Base-by-base conservation (phyloP, 768 basidiomycete species). In the Kwoniella newhampshirensis region DNA sequence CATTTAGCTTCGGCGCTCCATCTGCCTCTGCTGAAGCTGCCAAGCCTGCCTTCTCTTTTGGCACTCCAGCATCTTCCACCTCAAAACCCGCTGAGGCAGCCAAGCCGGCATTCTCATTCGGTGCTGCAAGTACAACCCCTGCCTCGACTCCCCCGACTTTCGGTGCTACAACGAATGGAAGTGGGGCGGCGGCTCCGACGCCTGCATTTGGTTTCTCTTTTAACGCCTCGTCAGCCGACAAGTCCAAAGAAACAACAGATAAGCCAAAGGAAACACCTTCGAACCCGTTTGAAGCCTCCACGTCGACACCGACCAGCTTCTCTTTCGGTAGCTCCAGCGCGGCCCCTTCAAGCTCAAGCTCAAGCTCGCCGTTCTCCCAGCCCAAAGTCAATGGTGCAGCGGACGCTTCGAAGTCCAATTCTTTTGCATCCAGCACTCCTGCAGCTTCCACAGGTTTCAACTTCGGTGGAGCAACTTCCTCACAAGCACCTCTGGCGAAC, bases 31-130 rank as follows among this genome's bases (percentile, higher is more conserved):
- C 57, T 27, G 60, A 61, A 42, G 18, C 48, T 3, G 26, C 54
- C 18, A 62, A 57, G 36, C 55, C 55, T n/a, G 43, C 60, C 21
- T 62, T 62, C 51, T 62, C 60, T 7, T 62, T 62, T 18, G 60
- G 60, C 5, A 42, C 55, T 1, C 8, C 60, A 17, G 37, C 54
- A 4, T n/a, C 54, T 3, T 23, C 49, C n/a, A 28, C 49, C 23
- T 13, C 60, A 7, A 62, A 47, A 21, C 27, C 60, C 27, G 44
- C 51, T 30, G 45, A 53, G 35, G 25, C 51, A 13, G 44, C 51
- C n/a, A 59, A 53, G 36, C 41, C 58, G 18, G 32, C 58, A 17
- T 59, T 59, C 46, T 53, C 51, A 21, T 59, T 59, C 26, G 58
- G 58, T 20, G 40, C 51, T 43, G 17, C 26, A 15, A 15, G 7